Percentiles rank a stretch among this genome's conserved stretches.
These are phyloP conservation scores for Hibiscus syriacus DNA, from an alignment of 345 rosid species.

Conservation along the genomic window DNA sequence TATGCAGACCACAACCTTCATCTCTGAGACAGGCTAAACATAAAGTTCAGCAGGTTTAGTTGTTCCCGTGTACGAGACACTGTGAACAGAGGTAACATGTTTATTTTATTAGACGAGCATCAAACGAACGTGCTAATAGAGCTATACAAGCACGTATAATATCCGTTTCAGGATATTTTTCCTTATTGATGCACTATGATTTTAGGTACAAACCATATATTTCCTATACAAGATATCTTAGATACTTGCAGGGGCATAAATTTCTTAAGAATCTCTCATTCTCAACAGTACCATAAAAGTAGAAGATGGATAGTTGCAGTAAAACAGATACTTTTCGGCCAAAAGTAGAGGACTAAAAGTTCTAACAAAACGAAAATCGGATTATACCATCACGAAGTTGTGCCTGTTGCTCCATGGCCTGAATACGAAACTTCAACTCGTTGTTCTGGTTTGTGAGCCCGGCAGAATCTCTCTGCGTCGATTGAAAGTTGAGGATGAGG, in stretches of 20 bases:
- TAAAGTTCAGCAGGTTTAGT: neutral
- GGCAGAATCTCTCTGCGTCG: constrained; percentile 74
- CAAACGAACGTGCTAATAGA: neutral
- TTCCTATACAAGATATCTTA: neutral
- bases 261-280: neutral
- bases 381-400: constrained; percentile 78
- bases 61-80: no score
- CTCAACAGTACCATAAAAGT: neutral
- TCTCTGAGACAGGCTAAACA: neutral
- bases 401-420: constrained; percentile 98
- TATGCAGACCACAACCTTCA: neutral
- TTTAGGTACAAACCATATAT: neutral
- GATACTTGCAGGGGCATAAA: neutral
- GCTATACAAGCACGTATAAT: neutral
- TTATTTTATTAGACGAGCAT: no score
- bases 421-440: constrained; percentile 83
- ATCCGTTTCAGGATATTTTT: neutral
- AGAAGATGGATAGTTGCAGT: neutral
- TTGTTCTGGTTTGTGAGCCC: constrained; percentile 89
- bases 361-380: neutral
- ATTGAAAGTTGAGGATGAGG: neutral
- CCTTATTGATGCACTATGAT: neutral
- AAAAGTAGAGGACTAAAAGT: neutral
- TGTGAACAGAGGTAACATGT: no score
- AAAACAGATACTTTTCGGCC: neutral